These are phyloP conservation scores for Craterostigma plantagineum DNA, from an alignment of 257 asterid genomes.

Conservation along the genomic window DNA sequence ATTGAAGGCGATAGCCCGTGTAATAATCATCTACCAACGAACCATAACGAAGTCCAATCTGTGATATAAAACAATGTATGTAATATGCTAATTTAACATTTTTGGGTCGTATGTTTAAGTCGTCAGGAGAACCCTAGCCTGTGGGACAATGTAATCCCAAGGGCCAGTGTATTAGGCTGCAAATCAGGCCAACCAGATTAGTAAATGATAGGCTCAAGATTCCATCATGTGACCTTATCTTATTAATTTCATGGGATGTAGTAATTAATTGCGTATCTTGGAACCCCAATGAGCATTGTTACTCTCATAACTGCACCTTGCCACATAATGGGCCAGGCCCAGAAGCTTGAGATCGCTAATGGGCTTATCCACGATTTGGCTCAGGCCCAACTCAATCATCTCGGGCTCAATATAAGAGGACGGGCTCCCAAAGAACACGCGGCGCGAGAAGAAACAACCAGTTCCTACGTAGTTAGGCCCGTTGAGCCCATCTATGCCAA, in stretches of 20 bases:
- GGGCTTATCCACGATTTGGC: conserved; percentile 17
- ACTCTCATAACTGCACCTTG: conserved; percentile 40
- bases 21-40: conserved; percentile 64
- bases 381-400: conserved; percentile 24
- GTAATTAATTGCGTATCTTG: conserved; percentile 23
- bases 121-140: too few relatives aligned
- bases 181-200: too few relatives aligned
- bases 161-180: too few relatives aligned
- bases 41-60: conserved; percentile 73
- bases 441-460: conserved; percentile 48
- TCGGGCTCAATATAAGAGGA: conserved; percentile 17
- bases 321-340: conserved; percentile 33
- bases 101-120: too few relatives aligned
- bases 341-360: conserved; percentile 12
- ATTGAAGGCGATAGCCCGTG: conserved; percentile 40
- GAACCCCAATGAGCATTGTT: conserved; percentile 44
- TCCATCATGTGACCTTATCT: too few relatives aligned
- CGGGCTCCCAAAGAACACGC: conserved; percentile 52
- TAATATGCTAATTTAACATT: too few relatives aligned
- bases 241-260: too few relatives aligned
- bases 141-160: too few relatives aligned
- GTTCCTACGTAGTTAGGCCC: conserved; percentile 64
- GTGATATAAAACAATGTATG: conserved; percentile 2
- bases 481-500: conserved; percentile 49
- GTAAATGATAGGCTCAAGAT: too few relatives aligned